Evolutionary conservation across 306 rosid genomes (phyloP), one percentile per base, ranked within the genome.

Genomic region (Leucaena leucocephala): DNA sequence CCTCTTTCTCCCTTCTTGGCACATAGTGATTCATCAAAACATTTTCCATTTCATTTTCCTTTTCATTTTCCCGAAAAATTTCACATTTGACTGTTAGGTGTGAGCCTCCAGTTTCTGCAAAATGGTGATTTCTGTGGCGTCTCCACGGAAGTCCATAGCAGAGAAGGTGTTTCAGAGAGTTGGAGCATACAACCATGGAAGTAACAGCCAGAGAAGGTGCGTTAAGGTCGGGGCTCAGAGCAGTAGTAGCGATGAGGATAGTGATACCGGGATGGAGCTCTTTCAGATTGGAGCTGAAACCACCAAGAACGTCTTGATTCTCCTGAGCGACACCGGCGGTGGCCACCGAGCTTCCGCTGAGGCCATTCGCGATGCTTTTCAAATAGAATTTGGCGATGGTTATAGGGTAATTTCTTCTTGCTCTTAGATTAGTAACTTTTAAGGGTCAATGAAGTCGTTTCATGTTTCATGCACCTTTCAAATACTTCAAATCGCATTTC

Each of bases 331-430:
- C 66, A 95, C 99, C 0, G 99, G 99, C 1, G 99, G 99, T 0
- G 99, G 99, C 4, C 99, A 95, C 76, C 80, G 99, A 68, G 99
- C 99, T 69, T 95, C 99, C 2, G 98, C 99, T 0, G 99, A 95
- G 75, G 98, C 98, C n/a, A 95, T 95, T 3, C 89, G 94, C 16
- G 97, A 87, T 57, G 98, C 98, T 22, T 95, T 95, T 59, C 93
- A 75, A 33, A 82, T 89, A 42, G 87, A 95, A 83, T 95, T 91
- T 55, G 99, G 99, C 0, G 96, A 95, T 44, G 93, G 87, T 19
- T 95, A 95, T 77, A 86, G 89, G 91, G 99, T 95, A 68, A 82
- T 71, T 63, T 16, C 15, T 55, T 61, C 40, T 27, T 11, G 40
- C 8, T 33, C 17, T 13, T 33, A 5, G 17, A 27, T 61, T 12